phyloP scores from a whole-genome alignment of 2,329 filamentous ascomycete species.

The Fusarium nisikadoi region DNA sequence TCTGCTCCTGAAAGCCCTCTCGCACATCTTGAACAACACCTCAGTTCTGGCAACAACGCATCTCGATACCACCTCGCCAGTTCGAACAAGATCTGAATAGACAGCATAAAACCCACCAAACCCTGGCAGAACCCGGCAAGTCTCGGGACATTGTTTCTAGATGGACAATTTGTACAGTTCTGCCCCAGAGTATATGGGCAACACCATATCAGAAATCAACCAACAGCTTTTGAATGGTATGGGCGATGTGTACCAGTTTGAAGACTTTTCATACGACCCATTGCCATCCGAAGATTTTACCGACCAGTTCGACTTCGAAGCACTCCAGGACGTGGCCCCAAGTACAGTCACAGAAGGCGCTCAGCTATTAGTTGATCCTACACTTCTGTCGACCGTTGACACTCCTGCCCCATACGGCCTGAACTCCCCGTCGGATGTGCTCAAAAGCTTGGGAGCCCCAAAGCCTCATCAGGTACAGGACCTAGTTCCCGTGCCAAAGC shows the following conservation, averaged over 20 bases:
- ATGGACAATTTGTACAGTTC: not conserved
- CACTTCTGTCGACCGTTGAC: not conserved
- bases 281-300: not conserved
- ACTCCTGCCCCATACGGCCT: not conserved
- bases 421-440: not conserved
- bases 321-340: not conserved
- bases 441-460: not conserved
- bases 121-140: not conserved
- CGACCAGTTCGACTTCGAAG: not conserved
- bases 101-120: no score
- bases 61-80: not conserved
- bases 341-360: not conserved
- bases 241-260: not conserved
- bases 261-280: not conserved
- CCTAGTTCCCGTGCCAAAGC: not conserved
- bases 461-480: not conserved
- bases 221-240: not conserved
- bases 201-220: not conserved
- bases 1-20: not conserved
- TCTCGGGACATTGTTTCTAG: not conserved
- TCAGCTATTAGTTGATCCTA: not conserved
- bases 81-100: not conserved
- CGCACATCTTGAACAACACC: not conserved
- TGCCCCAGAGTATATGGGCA: not conserved
- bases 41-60: not conserved